phyloP scores from a whole-genome alignment of 768 basidiomycete genomes.

The Leccinum sublutescens region DNA sequence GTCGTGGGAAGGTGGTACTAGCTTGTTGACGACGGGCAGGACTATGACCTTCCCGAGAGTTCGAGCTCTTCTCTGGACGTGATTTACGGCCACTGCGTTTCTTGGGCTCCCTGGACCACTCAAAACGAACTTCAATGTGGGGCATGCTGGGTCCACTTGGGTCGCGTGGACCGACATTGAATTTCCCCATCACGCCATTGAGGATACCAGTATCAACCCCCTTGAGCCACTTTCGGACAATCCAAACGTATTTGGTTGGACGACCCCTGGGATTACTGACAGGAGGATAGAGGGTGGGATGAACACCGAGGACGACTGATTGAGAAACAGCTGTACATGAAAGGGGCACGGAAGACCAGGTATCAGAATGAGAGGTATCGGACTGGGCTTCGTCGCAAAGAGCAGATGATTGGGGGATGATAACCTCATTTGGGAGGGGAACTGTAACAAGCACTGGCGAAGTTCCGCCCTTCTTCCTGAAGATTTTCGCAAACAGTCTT shows the following conservation, averaged over 20 bases:
- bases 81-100: conserved; percentile 22
- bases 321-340: conserved; percentile 30
- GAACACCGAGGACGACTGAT: conserved; percentile 62
- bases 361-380: conserved; percentile 16
- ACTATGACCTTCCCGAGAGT: conserved; percentile 9
- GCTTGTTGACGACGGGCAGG: conserved; percentile 14
- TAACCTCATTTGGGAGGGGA: conserved; percentile 25
- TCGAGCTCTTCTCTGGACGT: conserved; percentile 17
- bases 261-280: conserved; percentile 36
- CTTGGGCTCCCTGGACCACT: conserved; percentile 59
- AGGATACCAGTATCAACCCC: conserved; percentile 45
- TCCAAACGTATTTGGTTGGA: conserved; percentile 66
- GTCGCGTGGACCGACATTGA: conserved; percentile 31
- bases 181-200: conserved; percentile 43
- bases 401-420: conserved; percentile 20
- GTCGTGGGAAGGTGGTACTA: conserved; percentile 6
- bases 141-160: conserved; percentile 20
- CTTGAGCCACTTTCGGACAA: conserved; percentile 75
- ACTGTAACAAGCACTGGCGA: conserved; percentile 22
- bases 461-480: conserved; percentile 51
- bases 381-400: conserved; percentile 17
- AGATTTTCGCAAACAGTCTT: conserved; percentile 66
- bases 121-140: conserved; percentile 70
- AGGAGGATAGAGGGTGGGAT: conserved; percentile 59
- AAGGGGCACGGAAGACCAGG: conserved; percentile 10